These are phyloP conservation scores for Phytophthora melonis DNA, from an alignment of 352 stramenopile genomes.

Conservation along the genomic window DNA sequence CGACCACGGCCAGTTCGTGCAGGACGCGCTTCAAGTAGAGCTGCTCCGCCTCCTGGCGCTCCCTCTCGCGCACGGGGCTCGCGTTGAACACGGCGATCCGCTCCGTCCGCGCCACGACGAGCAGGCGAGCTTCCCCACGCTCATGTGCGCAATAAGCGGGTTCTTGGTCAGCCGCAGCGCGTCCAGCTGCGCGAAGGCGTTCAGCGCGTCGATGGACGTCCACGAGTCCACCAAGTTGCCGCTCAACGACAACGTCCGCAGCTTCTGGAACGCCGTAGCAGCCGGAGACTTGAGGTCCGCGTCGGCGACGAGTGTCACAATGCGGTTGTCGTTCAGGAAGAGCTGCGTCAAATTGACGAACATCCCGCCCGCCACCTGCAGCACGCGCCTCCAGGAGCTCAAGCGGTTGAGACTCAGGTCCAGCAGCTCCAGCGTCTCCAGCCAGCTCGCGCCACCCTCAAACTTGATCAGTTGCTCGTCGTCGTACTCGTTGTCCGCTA, in stretches of 20 bases:
- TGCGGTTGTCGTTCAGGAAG: slow-evolving; percentile 66
- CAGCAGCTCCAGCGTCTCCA: slow-evolving; percentile 52
- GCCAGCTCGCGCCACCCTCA: slow-evolving; percentile 24
- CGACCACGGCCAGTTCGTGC: slow-evolving; percentile 65
- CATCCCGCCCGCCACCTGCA: slow-evolving; percentile 40
- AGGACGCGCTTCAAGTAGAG: slow-evolving; percentile 87
- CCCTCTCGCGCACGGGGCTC: slow-evolving; percentile 64
- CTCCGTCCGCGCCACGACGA: slow-evolving; percentile 71
- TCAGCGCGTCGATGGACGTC: slow-evolving; percentile 81
- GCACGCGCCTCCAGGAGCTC: slow-evolving; percentile 56
- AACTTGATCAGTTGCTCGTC: slow-evolving; percentile 52
- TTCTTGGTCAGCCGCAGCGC: slow-evolving; percentile 78
- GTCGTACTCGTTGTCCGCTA: slow-evolving; percentile 63
- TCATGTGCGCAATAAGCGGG: slow-evolving; percentile 71
- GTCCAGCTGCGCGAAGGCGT: slow-evolving; percentile 61
- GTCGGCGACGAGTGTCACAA: slow-evolving; percentile 53
- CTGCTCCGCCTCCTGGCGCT: slow-evolving; percentile 80
- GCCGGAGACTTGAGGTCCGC: not conserved
- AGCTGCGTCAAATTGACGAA: slow-evolving; percentile 70
- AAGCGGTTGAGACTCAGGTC: slow-evolving; percentile 76
- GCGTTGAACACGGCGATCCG: slow-evolving; percentile 69
- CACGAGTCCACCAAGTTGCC: slow-evolving; percentile 78
- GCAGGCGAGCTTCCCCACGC: slow-evolving; percentile 68
- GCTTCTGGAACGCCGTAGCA: slow-evolving; percentile 47
- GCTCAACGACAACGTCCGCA: slow-evolving; percentile 66